Evolutionary conservation across 805 yeast species (phyloP).

Genomic region (Sugiyamaella smithiae): DNA sequence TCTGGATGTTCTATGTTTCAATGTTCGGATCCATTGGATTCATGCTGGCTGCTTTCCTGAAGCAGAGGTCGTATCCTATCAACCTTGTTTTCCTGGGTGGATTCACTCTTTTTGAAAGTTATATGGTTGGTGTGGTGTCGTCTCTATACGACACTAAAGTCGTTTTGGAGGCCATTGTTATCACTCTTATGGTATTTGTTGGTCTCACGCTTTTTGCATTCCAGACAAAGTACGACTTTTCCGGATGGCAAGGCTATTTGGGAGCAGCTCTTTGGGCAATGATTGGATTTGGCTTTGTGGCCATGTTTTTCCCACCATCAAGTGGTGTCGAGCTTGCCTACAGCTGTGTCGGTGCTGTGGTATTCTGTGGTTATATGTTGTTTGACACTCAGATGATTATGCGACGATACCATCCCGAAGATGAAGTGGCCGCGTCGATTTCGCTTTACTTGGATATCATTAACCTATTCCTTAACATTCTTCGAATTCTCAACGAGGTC

Average conservation of each 20-base stretch:
- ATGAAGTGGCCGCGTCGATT: constrained; percentile 79
- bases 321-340: constrained; percentile 62
- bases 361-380: constrained; percentile 68
- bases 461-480: constrained; percentile 73
- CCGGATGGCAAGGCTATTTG: constrained; percentile 60
- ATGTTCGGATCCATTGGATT: constrained; percentile 59
- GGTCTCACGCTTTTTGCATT: constrained; percentile 76
- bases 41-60: constrained; percentile 59
- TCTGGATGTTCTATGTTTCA: constrained; percentile 58
- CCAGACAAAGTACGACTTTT: constrained; percentile 73
- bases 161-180: constrained; percentile 65
- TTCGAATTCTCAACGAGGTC: constrained; percentile 53
- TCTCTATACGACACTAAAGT: constrained; percentile 59
- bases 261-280: constrained; percentile 60
- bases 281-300: constrained; percentile 68
- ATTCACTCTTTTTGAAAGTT: constrained; percentile 75
- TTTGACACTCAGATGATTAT: constrained; percentile 80
- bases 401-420: constrained; percentile 74
- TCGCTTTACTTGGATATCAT: constrained; percentile 76
- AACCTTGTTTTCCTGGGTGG: constrained; percentile 58
- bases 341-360: constrained; percentile 68
- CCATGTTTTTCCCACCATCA: constrained; percentile 61
- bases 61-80: constrained; percentile 66
- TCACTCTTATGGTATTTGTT: constrained; percentile 68
- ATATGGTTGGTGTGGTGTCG: constrained; percentile 65